These are phyloP conservation scores for Ambrosia hybrid DNA, from an alignment of 140 eudicot species.

Conservation along the genomic window DNA sequence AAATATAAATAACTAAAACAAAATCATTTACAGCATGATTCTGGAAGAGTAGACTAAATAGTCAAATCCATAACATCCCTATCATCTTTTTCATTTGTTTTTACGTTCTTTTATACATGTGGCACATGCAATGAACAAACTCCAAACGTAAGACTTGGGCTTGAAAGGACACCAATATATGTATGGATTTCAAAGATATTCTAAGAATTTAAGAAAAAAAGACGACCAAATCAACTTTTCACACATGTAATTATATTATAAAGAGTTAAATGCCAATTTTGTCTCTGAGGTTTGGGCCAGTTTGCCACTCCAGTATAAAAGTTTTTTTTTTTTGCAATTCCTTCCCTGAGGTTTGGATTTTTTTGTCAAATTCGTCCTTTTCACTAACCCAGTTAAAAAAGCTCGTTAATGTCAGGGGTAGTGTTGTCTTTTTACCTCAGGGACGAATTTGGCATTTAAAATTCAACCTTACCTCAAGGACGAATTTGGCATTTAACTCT, in stretches of 20 bases:
- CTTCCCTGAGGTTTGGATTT: no score
- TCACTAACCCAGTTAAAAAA: no score
- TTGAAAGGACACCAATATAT: not conserved
- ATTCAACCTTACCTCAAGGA: no score
- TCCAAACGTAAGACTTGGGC: slow-evolving; percentile 12
- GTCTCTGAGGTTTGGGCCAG: no score
- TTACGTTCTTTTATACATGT: not conserved
- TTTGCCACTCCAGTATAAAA: no score
- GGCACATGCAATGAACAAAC: not conserved
- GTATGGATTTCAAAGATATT: slow-evolving; percentile 9
- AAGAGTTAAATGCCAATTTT: no score
- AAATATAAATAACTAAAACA: not conserved
- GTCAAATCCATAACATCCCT: not conserved
- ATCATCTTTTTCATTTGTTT: not conserved
- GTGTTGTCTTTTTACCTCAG: no score
- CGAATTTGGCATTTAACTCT: no score
- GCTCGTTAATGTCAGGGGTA: no score
- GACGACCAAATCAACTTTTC: not conserved
- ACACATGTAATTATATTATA: not conserved
- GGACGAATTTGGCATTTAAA: no score
- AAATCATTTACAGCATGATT: not conserved
- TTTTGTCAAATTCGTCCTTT: no score
- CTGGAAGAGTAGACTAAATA: not conserved
- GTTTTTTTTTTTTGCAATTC: no score
- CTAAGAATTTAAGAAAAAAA: not conserved